phyloP scores from a whole-genome alignment of 1,139 yeast genomes.

The Protomyces pachydermus region DNA sequence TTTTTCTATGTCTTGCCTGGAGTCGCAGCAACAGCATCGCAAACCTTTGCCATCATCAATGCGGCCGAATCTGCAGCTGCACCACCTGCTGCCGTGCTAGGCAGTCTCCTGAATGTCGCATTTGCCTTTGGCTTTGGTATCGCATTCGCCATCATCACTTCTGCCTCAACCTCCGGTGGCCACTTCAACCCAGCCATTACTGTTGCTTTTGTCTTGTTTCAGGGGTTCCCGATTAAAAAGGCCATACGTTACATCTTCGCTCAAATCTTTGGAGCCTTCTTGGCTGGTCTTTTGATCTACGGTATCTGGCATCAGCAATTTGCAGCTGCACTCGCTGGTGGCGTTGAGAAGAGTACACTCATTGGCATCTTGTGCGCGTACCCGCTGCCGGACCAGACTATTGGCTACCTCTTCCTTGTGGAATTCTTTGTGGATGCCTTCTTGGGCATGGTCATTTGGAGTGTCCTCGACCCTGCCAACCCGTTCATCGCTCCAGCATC shows the following conservation, averaged over 20 bases:
- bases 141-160: constrained; percentile 24
- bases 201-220: constrained; percentile 42
- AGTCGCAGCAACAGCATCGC: constrained; percentile 13
- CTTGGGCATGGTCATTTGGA: constrained; percentile 18
- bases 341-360: background rate
- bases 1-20: constrained; percentile 25
- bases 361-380: constrained; percentile 15
- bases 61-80: constrained; percentile 4
- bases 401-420: constrained; percentile 22
- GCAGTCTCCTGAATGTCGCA: constrained; percentile 10
- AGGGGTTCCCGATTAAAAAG: constrained; percentile 46
- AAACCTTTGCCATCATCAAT: background rate
- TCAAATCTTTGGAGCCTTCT: constrained; percentile 44
- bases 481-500: constrained; percentile 26
- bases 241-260: constrained; percentile 43
- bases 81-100: constrained; percentile 17
- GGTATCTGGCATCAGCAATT: constrained; percentile 37
- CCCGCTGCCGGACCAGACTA: constrained; percentile 13
- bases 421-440: constrained; percentile 21
- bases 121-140: constrained; percentile 20
- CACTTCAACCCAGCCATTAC: constrained; percentile 48
- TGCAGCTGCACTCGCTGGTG: constrained; percentile 1
- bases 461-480: constrained; percentile 25
- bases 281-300: constrained; percentile 43
- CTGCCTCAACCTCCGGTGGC: constrained; percentile 47